Evolutionary conservation across 2,329 filamentous ascomycete genomes (phyloP), one percentile per base, ranked within the genome.

Genomic region (Scytalidium lignicola): DNA sequence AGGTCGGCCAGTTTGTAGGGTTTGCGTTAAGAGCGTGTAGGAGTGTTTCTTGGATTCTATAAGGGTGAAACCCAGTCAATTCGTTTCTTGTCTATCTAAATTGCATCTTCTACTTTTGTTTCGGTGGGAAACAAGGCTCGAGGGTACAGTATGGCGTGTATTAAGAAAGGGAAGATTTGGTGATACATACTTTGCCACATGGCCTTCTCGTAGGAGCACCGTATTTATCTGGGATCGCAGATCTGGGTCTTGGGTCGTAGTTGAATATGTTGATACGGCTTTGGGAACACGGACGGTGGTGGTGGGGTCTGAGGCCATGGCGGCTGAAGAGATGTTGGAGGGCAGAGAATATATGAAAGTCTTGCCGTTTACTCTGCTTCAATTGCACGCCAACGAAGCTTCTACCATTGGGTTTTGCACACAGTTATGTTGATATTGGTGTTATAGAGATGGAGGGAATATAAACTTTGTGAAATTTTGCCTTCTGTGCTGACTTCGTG

Each of bases 11-110:
- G 71, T 85, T 82, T 55, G 74, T 69, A 3, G 70, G 64, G 66
- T 83, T 72, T 44, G 80, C 70, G 65, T 85, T 71, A 46, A 85
- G 77, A 52, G 76, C 66, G 67, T 85, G 80, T 40, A 84, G 76
- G 61, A 85, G 75, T 41, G 74, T 69, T 50, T 85, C 80, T 71
- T 85, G 80, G 58, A 85, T 85, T 57, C 82, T 83, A 61, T 12
- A 13, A 21, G 44, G 44, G 26, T 22, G 23, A 23, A 49, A 19
- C 23, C 39, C n/a, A n/a, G 46, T 48, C 32, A 32, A 55, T 49
- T 47, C 46, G 28, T 41, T 19, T 45, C 44, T 28, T 22, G 37
- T 13, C 23, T 10, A 26, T 10, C 5, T 26, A 26, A 26, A 26
- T 26, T 10, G 23, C 23, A 26, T 6, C 23, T n/a, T n/a, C n/a